These are phyloP conservation scores for Candolleomyces aberdarensis DNA, from an alignment of 768 basidiomycete species.

Conservation along the genomic window DNA sequence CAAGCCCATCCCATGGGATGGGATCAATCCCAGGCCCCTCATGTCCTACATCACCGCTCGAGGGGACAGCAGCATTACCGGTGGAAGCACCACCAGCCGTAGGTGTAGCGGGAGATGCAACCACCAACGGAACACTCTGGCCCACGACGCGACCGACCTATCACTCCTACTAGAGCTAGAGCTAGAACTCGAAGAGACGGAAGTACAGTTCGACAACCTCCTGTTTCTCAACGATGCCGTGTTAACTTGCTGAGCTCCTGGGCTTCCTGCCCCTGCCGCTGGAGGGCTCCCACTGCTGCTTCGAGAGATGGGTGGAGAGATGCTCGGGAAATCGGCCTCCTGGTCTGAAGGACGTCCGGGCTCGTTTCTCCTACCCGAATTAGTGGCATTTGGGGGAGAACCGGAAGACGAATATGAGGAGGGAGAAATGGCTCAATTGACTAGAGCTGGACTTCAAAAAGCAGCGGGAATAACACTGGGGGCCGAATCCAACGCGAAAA, in stretches of 20 bases:
- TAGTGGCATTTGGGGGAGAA: background rate
- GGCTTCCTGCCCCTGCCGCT: background rate
- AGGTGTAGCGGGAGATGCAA: background rate
- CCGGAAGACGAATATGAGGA: background rate
- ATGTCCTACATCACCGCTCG: background rate
- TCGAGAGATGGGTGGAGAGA: background rate
- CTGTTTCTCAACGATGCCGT: background rate
- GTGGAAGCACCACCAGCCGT: background rate
- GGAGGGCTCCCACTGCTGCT: background rate
- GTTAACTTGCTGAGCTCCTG: background rate
- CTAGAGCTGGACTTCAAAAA: background rate
- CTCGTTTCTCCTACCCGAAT: background rate
- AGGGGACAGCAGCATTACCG: background rate
- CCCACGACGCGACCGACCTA: constrained; percentile 7
- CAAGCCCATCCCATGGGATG: too few relatives aligned
- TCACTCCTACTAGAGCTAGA: constrained; percentile 1
- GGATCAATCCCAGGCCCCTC: constrained; percentile 18
- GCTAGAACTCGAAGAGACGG: background rate
- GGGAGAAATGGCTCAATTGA: too few relatives aligned
- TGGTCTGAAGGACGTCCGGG: background rate
- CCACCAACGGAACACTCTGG: constrained; percentile 5
- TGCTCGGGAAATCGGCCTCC: background rate
- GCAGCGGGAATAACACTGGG: too few relatives aligned
- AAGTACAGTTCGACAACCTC: background rate
- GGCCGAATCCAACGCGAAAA: constrained; percentile 32